Conservation (phyloP, 345 rosid genomes). For the Anastatica hierochuntica region DNA sequence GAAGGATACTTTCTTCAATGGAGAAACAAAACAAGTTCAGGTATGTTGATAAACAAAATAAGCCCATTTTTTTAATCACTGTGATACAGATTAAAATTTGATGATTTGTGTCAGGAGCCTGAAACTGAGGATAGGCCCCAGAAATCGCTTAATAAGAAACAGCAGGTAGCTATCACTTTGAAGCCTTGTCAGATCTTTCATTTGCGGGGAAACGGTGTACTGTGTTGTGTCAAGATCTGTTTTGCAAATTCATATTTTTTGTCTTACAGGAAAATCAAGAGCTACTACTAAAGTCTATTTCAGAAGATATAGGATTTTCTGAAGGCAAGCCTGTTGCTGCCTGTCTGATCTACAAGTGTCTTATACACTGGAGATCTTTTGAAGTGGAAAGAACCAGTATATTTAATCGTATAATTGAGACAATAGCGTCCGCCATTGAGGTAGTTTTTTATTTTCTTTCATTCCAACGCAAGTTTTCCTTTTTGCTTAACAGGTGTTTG, state of each 20-base stretch:
- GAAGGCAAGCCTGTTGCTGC: conserved; percentile 89
- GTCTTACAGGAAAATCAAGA: conserved; percentile 79
- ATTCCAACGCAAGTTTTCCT: conserved; percentile 6
- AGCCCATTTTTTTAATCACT: background rate
- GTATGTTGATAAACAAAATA: conserved; percentile 26
- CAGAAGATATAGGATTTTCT: conserved; percentile 80
- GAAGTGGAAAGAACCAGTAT: conserved; percentile 82
- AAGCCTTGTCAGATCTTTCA: conserved; percentile 5
- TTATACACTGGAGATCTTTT: conserved; percentile 91
- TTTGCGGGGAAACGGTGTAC: background rate
- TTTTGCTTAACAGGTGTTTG: conserved; percentile 10
- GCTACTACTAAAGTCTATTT: conserved; percentile 67
- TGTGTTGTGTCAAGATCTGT: conserved; percentile 1
- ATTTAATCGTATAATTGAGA: conserved; percentile 82
- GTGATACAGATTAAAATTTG: conserved; percentile 26
- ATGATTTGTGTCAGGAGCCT: conserved; percentile 32
- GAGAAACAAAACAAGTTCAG: conserved; percentile 46
- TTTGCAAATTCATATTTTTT: too few species aligned
- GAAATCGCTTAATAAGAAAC: conserved; percentile 87
- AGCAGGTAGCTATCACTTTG: conserved; percentile 47
- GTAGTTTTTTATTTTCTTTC: conserved; percentile 28
- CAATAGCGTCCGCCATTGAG: conserved; percentile 73
- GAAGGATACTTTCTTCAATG: conserved; percentile 51
- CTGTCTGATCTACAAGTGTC: conserved; percentile 80
- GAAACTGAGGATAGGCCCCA: conserved; percentile 81